Base-by-base conservation (phyloP, 2,329 filamentous ascomycete genomes). In the Aspergillus pseudoviridinutans region DNA sequence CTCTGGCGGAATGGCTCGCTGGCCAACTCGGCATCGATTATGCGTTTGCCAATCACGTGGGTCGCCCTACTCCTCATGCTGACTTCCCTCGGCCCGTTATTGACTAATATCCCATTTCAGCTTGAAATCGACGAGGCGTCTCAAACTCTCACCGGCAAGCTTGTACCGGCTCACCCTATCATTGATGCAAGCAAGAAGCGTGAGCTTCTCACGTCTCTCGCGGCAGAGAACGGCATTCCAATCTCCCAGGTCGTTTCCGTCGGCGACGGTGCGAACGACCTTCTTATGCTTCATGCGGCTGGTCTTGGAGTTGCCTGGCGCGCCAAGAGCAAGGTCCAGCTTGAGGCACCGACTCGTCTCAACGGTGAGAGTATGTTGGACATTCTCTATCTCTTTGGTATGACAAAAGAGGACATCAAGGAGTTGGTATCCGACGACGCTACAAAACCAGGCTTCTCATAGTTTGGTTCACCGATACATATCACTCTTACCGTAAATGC, bases 1-100 rank as follows among this genome's bases (percentile, higher is more conserved):
- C 93, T 0, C 78, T 97, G 62, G 95, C 94, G 0, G 82, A 86
- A 57, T 97, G 92, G 91, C 83, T 97, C 38, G 92, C 90, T 17
- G 80, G 80, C 44, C 82, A 91, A 68, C 79, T 99, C 27, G 91
- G 91, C 14, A 84, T 99, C 56, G 90, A 97, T 74, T 87, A 96
- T 69, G 92, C 91, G 0, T 86, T 88, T 71, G 94, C 94, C 44
- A 99, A 99, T 73, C 87, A 93, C 66, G 88, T 87, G 73, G 60
- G 74, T 66, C 25, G 28, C 22, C 17, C 12, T 5, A 12, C 22
- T 8, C 25, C 1, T 4, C 29, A 42, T 22, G 14, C 17, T 42
- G 4, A 22, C 17, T 27, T 50, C 8, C 25, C 20, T 27, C 8
- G 8, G 2, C 10, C 20, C 17, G 9, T 38, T 17, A 28, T 10